Evolutionary conservation across 192 early-diverging fungal genomes (phyloP).

Genomic region (Dissophora globulifera): DNA sequence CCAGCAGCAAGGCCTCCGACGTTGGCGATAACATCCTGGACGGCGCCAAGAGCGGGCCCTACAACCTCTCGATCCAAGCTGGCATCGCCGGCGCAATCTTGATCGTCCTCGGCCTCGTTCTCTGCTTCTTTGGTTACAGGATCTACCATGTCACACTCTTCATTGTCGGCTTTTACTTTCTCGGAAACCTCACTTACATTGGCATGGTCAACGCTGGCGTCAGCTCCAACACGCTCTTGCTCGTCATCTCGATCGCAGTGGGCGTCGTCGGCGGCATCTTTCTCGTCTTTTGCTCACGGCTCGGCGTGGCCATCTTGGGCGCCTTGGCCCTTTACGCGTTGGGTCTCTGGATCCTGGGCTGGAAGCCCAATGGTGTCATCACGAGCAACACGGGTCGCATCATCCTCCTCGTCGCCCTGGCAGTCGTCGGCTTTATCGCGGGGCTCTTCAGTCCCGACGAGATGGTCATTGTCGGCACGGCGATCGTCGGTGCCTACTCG

Average conservation of each 20-base stretch:
- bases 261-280: conserved; percentile 46
- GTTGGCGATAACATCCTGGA: too few species aligned
- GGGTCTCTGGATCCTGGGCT: conserved; percentile 59
- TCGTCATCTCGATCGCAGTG: conserved; percentile 51
- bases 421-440: conserved; percentile 41
- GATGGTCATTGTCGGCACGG: conserved; percentile 35
- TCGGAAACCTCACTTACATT: conserved; percentile 52
- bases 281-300: conserved; percentile 42
- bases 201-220: conserved; percentile 57
- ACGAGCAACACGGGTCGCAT: conserved; percentile 42
- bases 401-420: conserved; percentile 50
- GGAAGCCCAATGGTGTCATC: conserved; percentile 47
- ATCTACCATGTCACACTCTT: conserved; percentile 28
- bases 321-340: conserved; percentile 45
- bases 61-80: conserved; percentile 46
- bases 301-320: conserved; percentile 51
- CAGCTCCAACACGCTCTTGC: conserved; percentile 38
- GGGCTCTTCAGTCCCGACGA: conserved; percentile 35
- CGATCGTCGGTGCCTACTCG: conserved; percentile 54
- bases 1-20: neutral
- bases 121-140: conserved; percentile 39
- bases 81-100: conserved; percentile 46
- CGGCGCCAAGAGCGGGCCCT: conserved; percentile 21
- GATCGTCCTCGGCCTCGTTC: conserved; percentile 36
- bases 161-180: conserved; percentile 52